phyloP scores from a whole-genome alignment of 257 asterid species.

The Petunia axillaris region DNA sequence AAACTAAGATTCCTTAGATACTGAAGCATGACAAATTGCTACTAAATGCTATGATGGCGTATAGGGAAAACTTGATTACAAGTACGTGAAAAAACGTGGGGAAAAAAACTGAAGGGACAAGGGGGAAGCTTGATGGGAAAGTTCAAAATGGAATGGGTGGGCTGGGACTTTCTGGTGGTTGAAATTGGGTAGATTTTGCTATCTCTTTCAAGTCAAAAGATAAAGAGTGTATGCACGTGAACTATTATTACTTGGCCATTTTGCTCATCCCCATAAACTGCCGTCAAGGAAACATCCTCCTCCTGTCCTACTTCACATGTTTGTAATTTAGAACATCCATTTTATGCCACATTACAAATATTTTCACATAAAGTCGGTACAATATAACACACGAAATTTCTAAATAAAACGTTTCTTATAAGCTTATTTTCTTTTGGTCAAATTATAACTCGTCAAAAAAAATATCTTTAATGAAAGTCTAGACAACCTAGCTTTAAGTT shows the following conservation, averaged over 20 bases:
- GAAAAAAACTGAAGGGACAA: neutral
- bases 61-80: neutral
- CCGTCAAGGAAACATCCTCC: constrained; percentile 33
- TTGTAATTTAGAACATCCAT: neutral
- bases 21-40: neutral
- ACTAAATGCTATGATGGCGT: neutral
- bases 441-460: too few species aligned
- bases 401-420: too few species aligned
- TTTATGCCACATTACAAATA: too few species aligned
- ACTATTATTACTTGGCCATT: neutral
- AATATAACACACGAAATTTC: too few species aligned
- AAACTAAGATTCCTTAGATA: neutral
- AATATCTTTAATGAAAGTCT: too few species aligned
- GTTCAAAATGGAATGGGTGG: constrained; percentile 5
- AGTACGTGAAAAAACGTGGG: constrained; percentile 22
- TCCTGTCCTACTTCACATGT: neutral
- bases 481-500: too few species aligned
- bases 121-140: constrained; percentile 13
- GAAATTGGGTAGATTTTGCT: neutral
- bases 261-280: neutral
- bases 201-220: constrained; percentile 26
- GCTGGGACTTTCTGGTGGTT: neutral
- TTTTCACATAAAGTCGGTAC: too few species aligned
- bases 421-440: too few species aligned
- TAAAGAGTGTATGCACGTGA: constrained; percentile 30